Base-by-base conservation (phyloP, 805 yeast genomes). In the Blastobotrys muscicola region DNA sequence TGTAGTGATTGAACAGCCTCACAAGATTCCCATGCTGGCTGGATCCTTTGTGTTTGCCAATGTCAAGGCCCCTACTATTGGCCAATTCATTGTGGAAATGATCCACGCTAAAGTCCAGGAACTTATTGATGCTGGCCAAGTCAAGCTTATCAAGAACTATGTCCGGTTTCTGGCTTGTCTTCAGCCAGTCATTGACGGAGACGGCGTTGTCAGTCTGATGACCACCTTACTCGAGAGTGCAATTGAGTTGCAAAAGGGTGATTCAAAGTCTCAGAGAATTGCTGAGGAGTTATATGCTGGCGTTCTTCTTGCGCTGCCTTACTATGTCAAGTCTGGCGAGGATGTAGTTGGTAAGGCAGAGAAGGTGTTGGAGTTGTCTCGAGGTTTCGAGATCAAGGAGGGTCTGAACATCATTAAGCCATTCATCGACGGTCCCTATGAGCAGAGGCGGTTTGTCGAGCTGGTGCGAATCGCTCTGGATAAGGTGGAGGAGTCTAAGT, bases 1-100 rank as follows among this genome's bases (percentile, higher is more conserved):
- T 2, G 73, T 84, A 36, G 70, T 82, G 8, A 64, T 75, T 26
- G 97, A 92, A 61, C 96, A 90, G 61, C 97, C 99, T 0, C 95
- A 89, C 50, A 92, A 89, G 59, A 74, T 82, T 46, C 76, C 80
- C 10, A 74, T 80, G n/a, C 62, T 90, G 45, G 74, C 86, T 23
- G 76, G 80, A 7, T 68, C 86, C 50, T 65, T 87, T 4, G 72
- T 80, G 54, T 67, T 79, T 15, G 78, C 85, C 38, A 80, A 82
- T 62, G 68, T 82, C 16, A 72, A 72, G 46, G 78, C 76, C 60
- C 72, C 75, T 31, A 66, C 74, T 33, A 78, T 85, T 36, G 90
- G 94, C 41, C 75, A 77, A 51, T 74, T 75, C 40, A 74, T 85
- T 9, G 62, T 85, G 16, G 87, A 82, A 50, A 82, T 66, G 62